These are phyloP conservation scores for Hortiboletus rubellus DNA, from an alignment of 1,284 basidiomycete genomes.

Conservation along the genomic window DNA sequence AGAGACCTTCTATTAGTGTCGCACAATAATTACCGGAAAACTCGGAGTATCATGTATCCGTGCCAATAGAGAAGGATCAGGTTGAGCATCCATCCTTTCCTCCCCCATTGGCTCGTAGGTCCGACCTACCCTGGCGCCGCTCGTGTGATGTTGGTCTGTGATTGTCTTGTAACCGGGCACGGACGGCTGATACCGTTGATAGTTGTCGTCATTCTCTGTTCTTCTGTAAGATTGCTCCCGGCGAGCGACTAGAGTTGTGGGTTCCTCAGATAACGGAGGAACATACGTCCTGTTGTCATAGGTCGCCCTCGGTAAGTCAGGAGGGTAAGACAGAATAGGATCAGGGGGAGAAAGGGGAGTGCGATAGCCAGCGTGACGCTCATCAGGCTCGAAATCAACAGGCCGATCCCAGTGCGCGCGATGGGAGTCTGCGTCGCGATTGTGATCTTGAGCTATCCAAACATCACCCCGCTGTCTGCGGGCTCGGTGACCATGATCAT, in stretches of 20 bases:
- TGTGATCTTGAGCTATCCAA: conserved; percentile 21
- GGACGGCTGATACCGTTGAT: conserved; percentile 13
- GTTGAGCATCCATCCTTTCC: conserved; percentile 14
- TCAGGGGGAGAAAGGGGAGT: conserved; percentile 9
- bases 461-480: conserved; percentile 26
- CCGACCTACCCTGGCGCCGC: conserved; percentile 5
- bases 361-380: conserved; percentile 10
- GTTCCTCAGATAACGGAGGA: neutral
- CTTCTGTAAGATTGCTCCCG: conserved; percentile 15
- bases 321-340: conserved; percentile 4
- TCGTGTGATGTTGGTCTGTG: conserved; percentile 6
- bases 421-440: conserved; percentile 12
- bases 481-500: conserved; percentile 20
- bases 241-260: neutral
- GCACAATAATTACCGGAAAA: conserved; percentile 19
- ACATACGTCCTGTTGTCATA: conserved; percentile 11
- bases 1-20: neutral
- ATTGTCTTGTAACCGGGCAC: neutral
- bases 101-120: conserved; percentile 16
- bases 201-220: conserved; percentile 15
- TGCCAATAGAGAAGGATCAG: conserved; percentile 25
- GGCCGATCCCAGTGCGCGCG: conserved; percentile 14
- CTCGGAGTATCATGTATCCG: conserved; percentile 23
- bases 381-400: conserved; percentile 19
- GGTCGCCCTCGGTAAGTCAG: conserved; percentile 8